A percentile compares a stretch with the other conserved stretches of the same genome.
Conservation (phyloP, 345 rosid genomes). For the Populus nigra region DNA sequence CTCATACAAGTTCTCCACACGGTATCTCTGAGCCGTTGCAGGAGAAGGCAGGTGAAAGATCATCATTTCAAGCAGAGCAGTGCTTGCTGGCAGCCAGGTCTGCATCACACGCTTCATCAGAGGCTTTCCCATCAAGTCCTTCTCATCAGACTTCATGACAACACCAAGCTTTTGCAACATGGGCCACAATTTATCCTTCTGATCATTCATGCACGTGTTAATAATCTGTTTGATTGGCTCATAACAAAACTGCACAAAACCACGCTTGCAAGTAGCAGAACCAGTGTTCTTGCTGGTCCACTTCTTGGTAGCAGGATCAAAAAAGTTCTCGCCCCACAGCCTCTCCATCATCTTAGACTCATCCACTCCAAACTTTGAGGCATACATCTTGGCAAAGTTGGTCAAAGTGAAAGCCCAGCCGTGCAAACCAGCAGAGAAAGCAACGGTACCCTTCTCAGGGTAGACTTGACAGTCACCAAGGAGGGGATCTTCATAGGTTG, state of each 20-base stretch:
- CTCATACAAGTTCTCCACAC: slow-evolving; percentile 85
- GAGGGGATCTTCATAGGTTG: slow-evolving; percentile 81
- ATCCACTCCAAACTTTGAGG: slow-evolving; percentile 75
- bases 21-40: slow-evolving; percentile 63
- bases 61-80: slow-evolving; percentile 83
- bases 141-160: slow-evolving; percentile 68
- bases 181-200: slow-evolving; percentile 84
- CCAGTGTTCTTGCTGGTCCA: slow-evolving; percentile 75
- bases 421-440: slow-evolving; percentile 83
- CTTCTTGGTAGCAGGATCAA: slow-evolving; percentile 75
- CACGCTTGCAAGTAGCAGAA: slow-evolving; percentile 68
- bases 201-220: slow-evolving; percentile 76
- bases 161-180: slow-evolving; percentile 71
- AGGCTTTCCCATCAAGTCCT: slow-evolving; percentile 67
- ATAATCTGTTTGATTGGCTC: slow-evolving; percentile 85
- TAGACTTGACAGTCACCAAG: slow-evolving; percentile 80
- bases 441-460: slow-evolving; percentile 82
- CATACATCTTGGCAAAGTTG: slow-evolving; percentile 82
- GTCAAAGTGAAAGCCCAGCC: slow-evolving; percentile 84
- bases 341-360: slow-evolving; percentile 85
- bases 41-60: slow-evolving; percentile 79
- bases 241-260: slow-evolving; percentile 83
- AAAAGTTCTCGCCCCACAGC: slow-evolving; percentile 77
- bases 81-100: slow-evolving; percentile 83
- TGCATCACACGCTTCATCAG: slow-evolving; percentile 94